Evolutionary conservation across 441 rosid genomes (phyloP).

Genomic region (Cnidoscolus chayamansa): DNA sequence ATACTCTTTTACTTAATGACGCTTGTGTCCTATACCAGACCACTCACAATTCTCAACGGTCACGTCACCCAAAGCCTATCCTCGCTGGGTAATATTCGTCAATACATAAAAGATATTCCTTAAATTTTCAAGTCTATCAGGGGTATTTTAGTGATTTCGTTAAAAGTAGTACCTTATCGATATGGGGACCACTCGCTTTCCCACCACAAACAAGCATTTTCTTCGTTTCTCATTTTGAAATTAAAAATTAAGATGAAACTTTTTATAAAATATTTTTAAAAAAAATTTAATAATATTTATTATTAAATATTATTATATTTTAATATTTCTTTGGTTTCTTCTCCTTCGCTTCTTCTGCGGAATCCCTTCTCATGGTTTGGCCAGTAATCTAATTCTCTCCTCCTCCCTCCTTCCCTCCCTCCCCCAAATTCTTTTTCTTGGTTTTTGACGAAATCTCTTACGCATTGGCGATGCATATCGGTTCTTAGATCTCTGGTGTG

Average conservation of each 20-base stretch:
- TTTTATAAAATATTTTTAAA: too few species aligned
- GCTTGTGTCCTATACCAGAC: background rate
- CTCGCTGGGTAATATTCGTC: slow-evolving; percentile 23
- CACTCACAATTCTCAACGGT: background rate
- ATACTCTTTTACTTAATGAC: background rate
- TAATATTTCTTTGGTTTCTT: slow-evolving; percentile 44
- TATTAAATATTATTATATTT: slow-evolving; percentile 17
- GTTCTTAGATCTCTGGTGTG: slow-evolving; percentile 25
- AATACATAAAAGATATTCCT: background rate
- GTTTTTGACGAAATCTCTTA: slow-evolving; percentile 23
- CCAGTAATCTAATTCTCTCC: slow-evolving; percentile 37
- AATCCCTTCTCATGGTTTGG: slow-evolving; percentile 42
- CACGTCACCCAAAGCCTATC: slow-evolving; percentile 10
- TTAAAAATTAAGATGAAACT: slow-evolving; percentile 4
- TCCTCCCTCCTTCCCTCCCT: slow-evolving; percentile 32
- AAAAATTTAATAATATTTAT: slow-evolving; percentile 3
- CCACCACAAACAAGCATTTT: slow-evolving; percentile 63
- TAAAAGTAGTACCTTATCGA: slow-evolving; percentile 9
- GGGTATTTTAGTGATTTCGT: slow-evolving; percentile 24
- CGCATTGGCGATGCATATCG: slow-evolving; percentile 34
- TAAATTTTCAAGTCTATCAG: slow-evolving; percentile 15
- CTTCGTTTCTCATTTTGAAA: slow-evolving; percentile 23
- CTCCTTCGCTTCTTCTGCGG: slow-evolving; percentile 49
- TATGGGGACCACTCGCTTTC: slow-evolving; percentile 55
- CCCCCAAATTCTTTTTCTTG: slow-evolving; percentile 15